Evolutionary conservation across 495 filamentous ascomycete species (phyloP).

Genomic region (Arthonia radiata): DNA sequence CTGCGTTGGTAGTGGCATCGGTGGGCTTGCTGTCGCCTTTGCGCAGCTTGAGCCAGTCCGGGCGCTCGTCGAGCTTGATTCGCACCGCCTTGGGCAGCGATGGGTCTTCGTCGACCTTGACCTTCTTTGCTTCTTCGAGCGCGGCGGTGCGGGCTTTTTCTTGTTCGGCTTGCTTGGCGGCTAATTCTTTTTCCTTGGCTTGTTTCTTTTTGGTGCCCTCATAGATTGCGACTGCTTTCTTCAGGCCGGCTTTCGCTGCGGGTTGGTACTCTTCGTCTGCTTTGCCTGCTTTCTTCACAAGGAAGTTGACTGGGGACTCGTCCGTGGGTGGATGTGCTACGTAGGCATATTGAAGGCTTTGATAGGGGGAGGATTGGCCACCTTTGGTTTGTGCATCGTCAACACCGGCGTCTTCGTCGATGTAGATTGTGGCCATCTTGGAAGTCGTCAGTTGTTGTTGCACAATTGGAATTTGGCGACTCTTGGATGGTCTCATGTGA

Average conservation of each 20-base stretch:
- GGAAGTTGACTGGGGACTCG: conserved; percentile 51
- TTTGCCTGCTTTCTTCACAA: conserved; percentile 57
- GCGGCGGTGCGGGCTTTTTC: conserved; percentile 37
- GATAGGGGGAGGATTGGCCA: conserved; percentile 48
- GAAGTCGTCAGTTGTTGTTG: too few species aligned
- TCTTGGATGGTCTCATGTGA: too few species aligned
- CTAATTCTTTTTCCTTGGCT: conserved; percentile 20
- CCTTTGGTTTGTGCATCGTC: conserved; percentile 47
- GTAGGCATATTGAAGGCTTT: conserved; percentile 53
- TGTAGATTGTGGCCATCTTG: conserved; percentile 48
- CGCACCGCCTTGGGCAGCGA: conserved; percentile 54
- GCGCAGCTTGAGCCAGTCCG: conserved; percentile 15
- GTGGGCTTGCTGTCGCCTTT: conserved; percentile 8
- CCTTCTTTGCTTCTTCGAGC: conserved; percentile 71
- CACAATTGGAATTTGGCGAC: too few species aligned
- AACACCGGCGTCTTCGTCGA: conserved; percentile 53
- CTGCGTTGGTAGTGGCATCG: conserved; percentile 18
- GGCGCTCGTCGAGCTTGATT: conserved; percentile 45
- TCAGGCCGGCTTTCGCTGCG: too few species aligned
- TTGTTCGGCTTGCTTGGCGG: conserved; percentile 46
- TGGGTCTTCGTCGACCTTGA: conserved; percentile 55
- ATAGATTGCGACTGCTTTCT: conserved; percentile 43
- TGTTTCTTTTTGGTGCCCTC: conserved; percentile 25
- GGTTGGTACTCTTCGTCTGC: conserved; percentile 43
- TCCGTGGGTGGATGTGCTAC: conserved; percentile 37